Percentiles rank a stretch among this genome's conserved stretches.
Conservation (phyloP, 2,329 filamentous ascomycete genomes). For the Claviceps sorghi region DNA sequence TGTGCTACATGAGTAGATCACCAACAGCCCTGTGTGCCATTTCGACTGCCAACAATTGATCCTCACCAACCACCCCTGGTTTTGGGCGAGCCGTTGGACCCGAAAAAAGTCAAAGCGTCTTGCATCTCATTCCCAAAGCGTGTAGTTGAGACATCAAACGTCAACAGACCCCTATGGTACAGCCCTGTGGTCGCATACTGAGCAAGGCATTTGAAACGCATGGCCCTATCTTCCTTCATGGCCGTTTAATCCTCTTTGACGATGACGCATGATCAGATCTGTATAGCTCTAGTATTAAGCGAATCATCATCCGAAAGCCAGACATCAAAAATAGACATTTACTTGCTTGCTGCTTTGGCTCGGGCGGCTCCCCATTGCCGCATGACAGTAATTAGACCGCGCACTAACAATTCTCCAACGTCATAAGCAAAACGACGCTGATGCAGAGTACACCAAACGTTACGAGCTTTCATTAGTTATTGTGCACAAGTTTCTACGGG, state of each 20-base stretch:
- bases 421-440: not conserved
- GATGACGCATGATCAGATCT: not conserved
- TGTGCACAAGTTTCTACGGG: not conserved
- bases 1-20: constrained; percentile 7
- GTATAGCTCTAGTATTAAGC: not conserved
- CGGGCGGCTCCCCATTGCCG: not conserved
- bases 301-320: not conserved
- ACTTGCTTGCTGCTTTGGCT: not conserved
- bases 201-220: constrained; percentile 4
- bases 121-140: constrained; percentile 2
- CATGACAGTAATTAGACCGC: not conserved
- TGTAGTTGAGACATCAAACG: constrained; percentile 2
- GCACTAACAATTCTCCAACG: not conserved
- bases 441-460: not conserved
- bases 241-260: constrained; percentile 2
- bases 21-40: constrained; percentile 4
- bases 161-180: not conserved
- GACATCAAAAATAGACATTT: not conserved
- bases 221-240: constrained; percentile 1
- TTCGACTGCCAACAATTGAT: constrained; percentile 8
- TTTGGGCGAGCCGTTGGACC: constrained; percentile 6
- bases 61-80: constrained; percentile 6
- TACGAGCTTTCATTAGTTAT: not conserved
- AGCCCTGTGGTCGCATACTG: constrained; percentile 3
- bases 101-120: constrained; percentile 4